Percentiles rank a stretch among this genome's conserved stretches.
These are phyloP conservation scores for Calonectria crousiana DNA, from an alignment of 2,329 filamentous ascomycete species.

Conservation along the genomic window DNA sequence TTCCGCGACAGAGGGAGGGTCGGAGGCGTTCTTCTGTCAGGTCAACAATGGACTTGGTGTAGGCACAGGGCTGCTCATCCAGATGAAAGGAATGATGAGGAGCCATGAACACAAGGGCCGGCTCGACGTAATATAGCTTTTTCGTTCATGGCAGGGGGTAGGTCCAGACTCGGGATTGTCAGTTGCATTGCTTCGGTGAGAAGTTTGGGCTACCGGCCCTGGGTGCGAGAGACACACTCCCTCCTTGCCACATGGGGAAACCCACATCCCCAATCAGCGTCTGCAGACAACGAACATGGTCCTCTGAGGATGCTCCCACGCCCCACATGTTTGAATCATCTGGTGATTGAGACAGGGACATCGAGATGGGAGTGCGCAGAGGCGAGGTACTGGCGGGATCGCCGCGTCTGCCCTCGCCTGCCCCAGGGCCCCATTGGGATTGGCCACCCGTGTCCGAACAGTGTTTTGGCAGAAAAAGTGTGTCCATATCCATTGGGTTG, in stretches of 20 bases:
- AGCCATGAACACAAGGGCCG: background rate
- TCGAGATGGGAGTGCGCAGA: background rate
- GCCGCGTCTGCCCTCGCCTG: background rate
- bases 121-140: background rate
- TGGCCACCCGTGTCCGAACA: background rate
- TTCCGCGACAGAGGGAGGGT: slow-evolving; percentile 2
- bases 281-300: background rate
- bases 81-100: background rate
- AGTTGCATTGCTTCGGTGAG: slow-evolving; percentile 36
- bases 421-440: background rate
- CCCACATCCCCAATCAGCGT: slow-evolving; percentile 1
- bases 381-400: background rate
- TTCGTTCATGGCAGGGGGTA: background rate
- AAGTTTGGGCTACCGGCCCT: slow-evolving; percentile 38
- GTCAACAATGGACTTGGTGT: slow-evolving; percentile 1
- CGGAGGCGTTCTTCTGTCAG: background rate
- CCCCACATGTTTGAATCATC: background rate
- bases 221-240: background rate
- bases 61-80: slow-evolving; percentile 2
- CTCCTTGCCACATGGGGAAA: slow-evolving; percentile 6
- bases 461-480: background rate
- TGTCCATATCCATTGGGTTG: background rate
- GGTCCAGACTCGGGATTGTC: background rate
- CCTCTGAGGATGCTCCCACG: background rate
- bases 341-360: background rate